Conservation (phyloP, 2,329 filamentous ascomycete species). For the Cladophialophora psammophila region DNA sequence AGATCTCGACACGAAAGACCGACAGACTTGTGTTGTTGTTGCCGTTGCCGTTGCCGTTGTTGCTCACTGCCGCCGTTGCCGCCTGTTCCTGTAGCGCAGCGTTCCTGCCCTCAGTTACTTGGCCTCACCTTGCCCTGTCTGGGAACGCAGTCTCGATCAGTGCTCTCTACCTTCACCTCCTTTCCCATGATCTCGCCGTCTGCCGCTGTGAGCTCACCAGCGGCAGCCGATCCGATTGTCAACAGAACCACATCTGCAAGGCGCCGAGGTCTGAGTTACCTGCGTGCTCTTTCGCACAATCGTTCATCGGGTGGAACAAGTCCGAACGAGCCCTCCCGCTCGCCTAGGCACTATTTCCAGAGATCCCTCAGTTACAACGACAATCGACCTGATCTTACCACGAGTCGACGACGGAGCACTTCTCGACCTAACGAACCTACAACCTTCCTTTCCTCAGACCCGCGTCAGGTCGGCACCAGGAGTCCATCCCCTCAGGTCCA, state of each 20-base stretch:
- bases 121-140: slow-evolving; percentile 4
- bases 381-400: slow-evolving; percentile 26
- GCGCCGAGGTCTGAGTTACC: slow-evolving; percentile 40
- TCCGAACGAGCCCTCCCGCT: slow-evolving; percentile 37
- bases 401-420: slow-evolving; percentile 33
- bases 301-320: slow-evolving; percentile 35
- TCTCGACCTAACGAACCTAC: slow-evolving; percentile 39
- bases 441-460: slow-evolving; percentile 23
- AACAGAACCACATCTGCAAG: slow-evolving; percentile 36
- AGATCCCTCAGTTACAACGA: slow-evolving; percentile 39
- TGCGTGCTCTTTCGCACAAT: slow-evolving; percentile 39
- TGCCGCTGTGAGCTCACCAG: slow-evolving; percentile 34
- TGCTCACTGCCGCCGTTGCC: slow-evolving; percentile 17
- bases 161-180: slow-evolving; percentile 17
- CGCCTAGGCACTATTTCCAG: slow-evolving; percentile 40
- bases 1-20: not conserved
- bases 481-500: slow-evolving; percentile 14
- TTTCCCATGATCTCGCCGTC: slow-evolving; percentile 40
- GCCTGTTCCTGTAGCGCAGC: slow-evolving; percentile 6
- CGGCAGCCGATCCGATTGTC: slow-evolving; percentile 32
- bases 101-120: slow-evolving; percentile 5
- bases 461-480: slow-evolving; percentile 20
- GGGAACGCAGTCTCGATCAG: not conserved
- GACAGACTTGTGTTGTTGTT: not conserved
- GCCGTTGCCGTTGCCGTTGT: not conserved